These are phyloP conservation scores for Rhododendron ovatum DNA, from an alignment of 148 eudicot species.

Conservation along the genomic window DNA sequence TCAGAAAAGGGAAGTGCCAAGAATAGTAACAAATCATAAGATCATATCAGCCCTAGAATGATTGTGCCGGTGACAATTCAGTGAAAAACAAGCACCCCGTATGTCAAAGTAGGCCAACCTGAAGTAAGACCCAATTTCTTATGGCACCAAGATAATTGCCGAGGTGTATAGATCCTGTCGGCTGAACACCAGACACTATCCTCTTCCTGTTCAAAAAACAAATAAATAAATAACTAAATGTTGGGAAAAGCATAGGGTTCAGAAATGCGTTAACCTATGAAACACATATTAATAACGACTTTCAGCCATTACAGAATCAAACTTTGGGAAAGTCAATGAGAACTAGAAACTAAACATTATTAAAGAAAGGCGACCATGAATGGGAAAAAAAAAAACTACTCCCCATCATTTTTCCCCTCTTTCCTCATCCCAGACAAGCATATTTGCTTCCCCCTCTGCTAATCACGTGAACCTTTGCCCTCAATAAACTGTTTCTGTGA, in stretches of 20 bases:
- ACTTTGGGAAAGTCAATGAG: not conserved
- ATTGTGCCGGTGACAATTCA: not conserved
- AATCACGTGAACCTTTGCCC: not conserved
- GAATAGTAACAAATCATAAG: not conserved
- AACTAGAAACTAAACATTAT: not conserved
- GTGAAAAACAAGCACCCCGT: not conserved
- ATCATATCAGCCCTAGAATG: not conserved
- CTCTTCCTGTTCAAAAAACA: constrained; percentile 57
- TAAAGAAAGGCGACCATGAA: not conserved
- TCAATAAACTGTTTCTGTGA: not conserved
- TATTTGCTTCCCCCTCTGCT: not conserved
- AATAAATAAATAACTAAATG: not conserved
- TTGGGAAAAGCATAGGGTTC: not conserved
- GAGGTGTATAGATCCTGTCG: constrained; percentile 88
- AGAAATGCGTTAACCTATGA: not conserved
- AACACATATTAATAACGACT: not conserved
- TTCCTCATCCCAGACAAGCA: constrained; percentile 1
- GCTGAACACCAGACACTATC: constrained; percentile 96
- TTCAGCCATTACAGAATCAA: not conserved
- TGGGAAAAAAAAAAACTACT: not conserved
- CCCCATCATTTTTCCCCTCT: not conserved
- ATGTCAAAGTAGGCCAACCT: constrained; percentile 36
- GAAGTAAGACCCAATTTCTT: constrained; percentile 82
- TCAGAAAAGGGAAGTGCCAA: not conserved
- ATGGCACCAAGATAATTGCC: constrained; percentile 98